A percentile compares a stretch with the other conserved stretches of the same genome.
These are phyloP conservation scores for Monilinia fructigena DNA, from an alignment of 2,329 filamentous ascomycete species.

Conservation along the genomic window DNA sequence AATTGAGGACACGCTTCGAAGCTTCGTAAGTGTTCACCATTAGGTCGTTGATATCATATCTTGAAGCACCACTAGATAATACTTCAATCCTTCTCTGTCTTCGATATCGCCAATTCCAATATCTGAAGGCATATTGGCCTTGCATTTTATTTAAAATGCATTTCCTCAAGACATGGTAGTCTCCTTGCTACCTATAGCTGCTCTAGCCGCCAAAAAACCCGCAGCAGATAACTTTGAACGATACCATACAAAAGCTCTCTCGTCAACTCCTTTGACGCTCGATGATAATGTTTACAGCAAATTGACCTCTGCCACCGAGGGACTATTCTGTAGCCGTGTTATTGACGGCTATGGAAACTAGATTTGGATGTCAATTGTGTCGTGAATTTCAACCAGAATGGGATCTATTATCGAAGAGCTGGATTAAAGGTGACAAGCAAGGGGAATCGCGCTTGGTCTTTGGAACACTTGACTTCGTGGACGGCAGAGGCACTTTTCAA, in stretches of 20 bases:
- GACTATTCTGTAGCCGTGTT: constrained; percentile 83
- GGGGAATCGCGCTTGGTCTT: constrained; percentile 73
- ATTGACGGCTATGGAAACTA: constrained; percentile 78
- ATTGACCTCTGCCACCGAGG: constrained; percentile 71
- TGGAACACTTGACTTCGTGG: constrained; percentile 80
- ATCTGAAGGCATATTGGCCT: constrained; percentile 21
- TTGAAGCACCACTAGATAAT: constrained; percentile 10
- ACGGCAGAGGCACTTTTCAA: constrained; percentile 83
- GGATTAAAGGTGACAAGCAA: constrained; percentile 79
- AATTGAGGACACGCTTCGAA: constrained; percentile 25
- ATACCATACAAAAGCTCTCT: constrained; percentile 67
- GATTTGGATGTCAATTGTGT: constrained; percentile 84
- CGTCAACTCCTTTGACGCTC: constrained; percentile 70
- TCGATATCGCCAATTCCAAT: background rate
- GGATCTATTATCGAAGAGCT: constrained; percentile 81
- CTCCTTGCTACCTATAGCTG: constrained; percentile 59
- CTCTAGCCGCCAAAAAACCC: constrained; percentile 61
- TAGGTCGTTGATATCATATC: constrained; percentile 6
- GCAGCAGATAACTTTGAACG: constrained; percentile 65
- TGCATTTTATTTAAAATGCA: constrained; percentile 57
- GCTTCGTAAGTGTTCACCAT: constrained; percentile 18
- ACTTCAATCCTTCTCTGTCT: background rate
- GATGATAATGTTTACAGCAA: constrained; percentile 72
- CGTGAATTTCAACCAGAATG: constrained; percentile 92
- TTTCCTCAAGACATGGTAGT: constrained; percentile 60